Evolutionary conservation across 495 filamentous ascomycete genomes (phyloP), one percentile per base, ranked within the genome.

Genomic region (Bathelium albidoporum): DNA sequence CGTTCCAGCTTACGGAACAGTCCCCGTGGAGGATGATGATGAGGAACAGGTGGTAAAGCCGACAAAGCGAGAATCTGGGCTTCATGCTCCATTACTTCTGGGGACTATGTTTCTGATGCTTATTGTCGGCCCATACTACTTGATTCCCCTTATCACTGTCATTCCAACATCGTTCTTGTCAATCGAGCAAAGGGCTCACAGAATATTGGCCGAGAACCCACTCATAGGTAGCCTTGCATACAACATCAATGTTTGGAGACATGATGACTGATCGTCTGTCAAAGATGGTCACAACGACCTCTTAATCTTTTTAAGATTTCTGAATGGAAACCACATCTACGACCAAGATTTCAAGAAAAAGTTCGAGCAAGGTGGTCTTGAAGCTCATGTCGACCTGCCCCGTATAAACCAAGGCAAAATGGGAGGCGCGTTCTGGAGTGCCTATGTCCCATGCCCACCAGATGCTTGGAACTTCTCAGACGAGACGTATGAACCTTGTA

Each of bases 241-340:
- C 60, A 58, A 53, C 32, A n/a, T 36, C 44, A 24, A 20, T 44
- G 60, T 65, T 14, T 20, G 1, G 39, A n/a, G 62, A 66, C 10
- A n/a, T 22, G 26, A 20, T 52, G 31, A 26, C 55, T 16, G 59
- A 28, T 64, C 28, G 22, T 63, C 58, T 14, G 14, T 20, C 22
- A 24, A 66, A 95, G 93, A 97, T 75, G 92, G 93, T 1, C 94
- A 98, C 72, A 87, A 96, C 79, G 94, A 98, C 70, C 77, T 97
- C 24, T 83, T 91, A 12, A 86, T 91, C 65, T 66, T 86, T 24
- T 79, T 97, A 65, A 82, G 90, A 39, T 74, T 67, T n/a, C 18
- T 74, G 2, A 91, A 84, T 70, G 75, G 85, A 20, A 96, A 96
- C 72, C 83, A 87, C 62, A 92, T 98, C 71, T 88, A 95, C 72